A percentile compares a stretch with the other conserved stretches of the same genome.
phyloP scores from a whole-genome alignment of 148 eudicot genomes.

The Rhododendron simsii region DNA sequence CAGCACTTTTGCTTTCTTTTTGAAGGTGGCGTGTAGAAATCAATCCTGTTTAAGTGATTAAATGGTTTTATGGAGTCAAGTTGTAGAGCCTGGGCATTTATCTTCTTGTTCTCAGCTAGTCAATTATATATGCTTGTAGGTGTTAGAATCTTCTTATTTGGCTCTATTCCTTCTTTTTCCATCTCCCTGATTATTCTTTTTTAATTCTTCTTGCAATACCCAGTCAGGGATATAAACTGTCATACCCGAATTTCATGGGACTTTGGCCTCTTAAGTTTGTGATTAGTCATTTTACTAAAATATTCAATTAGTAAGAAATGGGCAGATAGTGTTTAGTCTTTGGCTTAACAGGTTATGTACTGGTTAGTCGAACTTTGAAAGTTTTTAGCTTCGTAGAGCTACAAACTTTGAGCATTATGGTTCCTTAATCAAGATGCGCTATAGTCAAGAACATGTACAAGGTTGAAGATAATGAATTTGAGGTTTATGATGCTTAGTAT shows the following conservation, averaged over 20 bases:
- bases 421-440: not conserved
- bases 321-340: not conserved
- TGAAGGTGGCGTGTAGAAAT: not conserved
- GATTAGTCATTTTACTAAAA: not conserved
- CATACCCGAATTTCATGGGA: not conserved
- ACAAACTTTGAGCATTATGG: not conserved
- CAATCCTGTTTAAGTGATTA: not conserved
- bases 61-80: not conserved
- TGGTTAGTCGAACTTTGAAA: not conserved
- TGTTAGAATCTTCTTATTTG: not conserved
- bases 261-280: not conserved
- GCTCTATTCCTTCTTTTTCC: not conserved
- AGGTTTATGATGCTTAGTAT: not conserved
- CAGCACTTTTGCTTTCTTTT: not conserved
- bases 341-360: not conserved
- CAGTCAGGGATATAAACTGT: not conserved
- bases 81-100: not conserved
- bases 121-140: not conserved
- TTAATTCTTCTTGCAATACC: not conserved
- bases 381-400: not conserved
- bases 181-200: not conserved
- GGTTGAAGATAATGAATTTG: not conserved
- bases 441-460: not conserved
- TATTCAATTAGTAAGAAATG: not conserved
- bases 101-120: not conserved